Evolutionary conservation across 176 grass and related monocot genomes (phyloP), one percentile per base, ranked within the genome.

Genomic region (Phyllostachys edulis): DNA sequence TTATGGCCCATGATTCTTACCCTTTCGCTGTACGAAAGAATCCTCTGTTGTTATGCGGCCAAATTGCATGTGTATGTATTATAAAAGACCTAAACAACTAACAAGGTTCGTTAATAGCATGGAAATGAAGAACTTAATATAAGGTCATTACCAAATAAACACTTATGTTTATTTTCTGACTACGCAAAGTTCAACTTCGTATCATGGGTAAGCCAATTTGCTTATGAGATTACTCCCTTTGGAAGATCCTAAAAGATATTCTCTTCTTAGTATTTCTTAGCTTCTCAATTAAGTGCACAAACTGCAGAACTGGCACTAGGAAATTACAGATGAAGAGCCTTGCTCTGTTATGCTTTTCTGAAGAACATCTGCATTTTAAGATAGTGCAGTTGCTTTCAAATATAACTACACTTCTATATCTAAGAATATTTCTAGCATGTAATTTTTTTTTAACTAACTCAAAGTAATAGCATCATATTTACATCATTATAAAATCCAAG

Each of bases 221-320:
- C 69, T 75, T 75, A n/a, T 44, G 29, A 61, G 2, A 41, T 67
- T 71, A 67, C 26, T 67, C 68, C 62, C n/a, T 41, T 67, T 67
- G 1, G 59, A 64, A 84, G 29, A 82, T 90, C 74, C 74, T 74
- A 69, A 66, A 82, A 79, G 60, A 90, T 78, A 87, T 87, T 79
- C 73, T 74, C 41, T 61, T 32, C 21, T 37, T 77, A 41, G 2
- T 7, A 9, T 80, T 85, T 85, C 41, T 32, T 75, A 23, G 16
- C 23, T 70, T 61, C 11, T 84, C 84, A 63, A 90, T 32, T 45
- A 90, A 83, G 67, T 51, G 21, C 40, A 83, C 39, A 78, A 73
- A 59, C 29, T 29, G 29, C 29, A 29, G 29, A 29, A 29, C 39
- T 90, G 16, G 66, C 73, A 73, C 59, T 27, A 73, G 68, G 68